A percentile compares a stretch with the other conserved stretches of the same genome.
phyloP scores from a whole-genome alignment of 495 filamentous ascomycete genomes.

The Echria macrotheca region DNA sequence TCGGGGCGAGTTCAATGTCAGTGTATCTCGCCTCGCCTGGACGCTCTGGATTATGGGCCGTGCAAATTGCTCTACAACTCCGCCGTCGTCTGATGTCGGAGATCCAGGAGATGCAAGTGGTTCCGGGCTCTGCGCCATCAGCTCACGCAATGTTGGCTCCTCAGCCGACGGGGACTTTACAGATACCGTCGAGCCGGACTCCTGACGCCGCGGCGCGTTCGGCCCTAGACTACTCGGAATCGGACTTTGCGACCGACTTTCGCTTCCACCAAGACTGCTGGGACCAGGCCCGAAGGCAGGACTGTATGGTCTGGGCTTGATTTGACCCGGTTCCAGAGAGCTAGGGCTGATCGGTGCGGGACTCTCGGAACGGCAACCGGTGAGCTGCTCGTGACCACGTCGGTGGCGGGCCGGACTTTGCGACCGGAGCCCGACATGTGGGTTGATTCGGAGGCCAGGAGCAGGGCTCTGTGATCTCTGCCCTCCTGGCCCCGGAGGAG shows the following conservation, averaged over 20 bases:
- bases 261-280: not conserved
- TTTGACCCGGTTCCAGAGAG: not conserved
- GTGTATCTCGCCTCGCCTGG: slow-evolving; percentile 38
- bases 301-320: not conserved
- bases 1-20: slow-evolving; percentile 26
- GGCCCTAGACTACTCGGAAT: slow-evolving; percentile 4
- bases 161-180: not conserved
- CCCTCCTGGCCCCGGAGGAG: too few relatives aligned
- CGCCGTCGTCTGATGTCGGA: slow-evolving; percentile 15
- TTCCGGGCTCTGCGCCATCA: slow-evolving; percentile 6
- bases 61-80: slow-evolving; percentile 20
- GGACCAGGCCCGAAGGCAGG: not conserved
- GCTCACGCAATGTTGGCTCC: not conserved
- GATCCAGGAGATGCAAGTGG: not conserved
- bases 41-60: slow-evolving; percentile 38
- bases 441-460: too few relatives aligned
- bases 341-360: not conserved
- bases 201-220: slow-evolving; percentile 2
- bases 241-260: slow-evolving; percentile 6
- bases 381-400: not conserved
- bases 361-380: not conserved
- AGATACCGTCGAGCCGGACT: slow-evolving; percentile 5
- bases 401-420: too few relatives aligned
- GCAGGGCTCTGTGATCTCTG: not conserved
- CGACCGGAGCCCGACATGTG: too few relatives aligned